Evolutionary conservation across 352 stramenopile species (phyloP), one percentile per base, ranked within the genome.

Genomic region (Thraustochytrium sp.): DNA sequence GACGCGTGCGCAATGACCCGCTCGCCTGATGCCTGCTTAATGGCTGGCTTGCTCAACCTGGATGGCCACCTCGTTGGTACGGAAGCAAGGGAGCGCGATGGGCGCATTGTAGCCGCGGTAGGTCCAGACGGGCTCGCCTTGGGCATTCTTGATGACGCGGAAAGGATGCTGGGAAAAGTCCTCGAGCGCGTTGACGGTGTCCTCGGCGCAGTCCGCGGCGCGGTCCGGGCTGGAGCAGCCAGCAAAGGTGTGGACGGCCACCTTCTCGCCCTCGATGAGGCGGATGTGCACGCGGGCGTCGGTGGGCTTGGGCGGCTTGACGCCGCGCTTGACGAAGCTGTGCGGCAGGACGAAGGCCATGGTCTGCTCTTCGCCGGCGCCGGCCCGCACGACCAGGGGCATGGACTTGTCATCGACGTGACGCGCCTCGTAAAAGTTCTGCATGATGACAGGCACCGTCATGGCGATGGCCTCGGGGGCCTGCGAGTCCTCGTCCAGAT

Each of bases 341-440:
- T 64, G 55, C 21, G 82, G 82, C 31, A 83, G 40, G n/a, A 85
- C 77, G 1, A 83, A 84, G n/a, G 48, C 51, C 68, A 83, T 85
- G 36, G 38, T 68, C 34, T 64, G 46, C 36, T 53, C 72, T 44
- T 46, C 72, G 11, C 42, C 26, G 44, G 21, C 2, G 11, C 26
- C 49, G 51, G 23, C 51, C 51, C 74, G 11, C 51, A 44, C 34
- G 5, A 74, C 38, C 31, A 74, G 8, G 53, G 26, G 49, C 49
- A 37, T 26, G 9, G 48, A 29, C 34, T 26, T 55, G 1, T n/a
- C n/a, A n/a, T 46, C n/a, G 18, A 59, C 26, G 65, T 31, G n/a
- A n/a, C n/a, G n/a, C n/a, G n/a, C 16, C 11, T 75, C 36, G n/a
- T 0, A 23, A n/a, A 11, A 34, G 16, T 29, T 54, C 23, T n/a